Conservation (phyloP, 1,284 basidiomycete genomes). For the Moesziomyces parantarcticus region DNA sequence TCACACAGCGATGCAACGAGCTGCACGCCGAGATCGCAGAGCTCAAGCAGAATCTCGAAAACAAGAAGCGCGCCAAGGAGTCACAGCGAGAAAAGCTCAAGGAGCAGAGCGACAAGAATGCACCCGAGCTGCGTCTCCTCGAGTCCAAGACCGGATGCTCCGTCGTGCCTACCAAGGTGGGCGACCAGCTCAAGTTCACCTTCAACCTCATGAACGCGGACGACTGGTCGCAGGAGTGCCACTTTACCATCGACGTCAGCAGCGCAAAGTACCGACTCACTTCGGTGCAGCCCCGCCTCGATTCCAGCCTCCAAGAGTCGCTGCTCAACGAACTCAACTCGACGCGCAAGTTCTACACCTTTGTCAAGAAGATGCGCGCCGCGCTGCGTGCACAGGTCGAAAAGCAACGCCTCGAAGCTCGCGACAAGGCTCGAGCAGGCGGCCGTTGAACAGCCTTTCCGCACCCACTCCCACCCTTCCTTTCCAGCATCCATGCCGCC, state of each 20-base stretch:
- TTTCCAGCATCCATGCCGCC: too few relatives aligned
- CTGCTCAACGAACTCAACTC: slow-evolving; percentile 49
- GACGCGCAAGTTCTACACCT: slow-evolving; percentile 53
- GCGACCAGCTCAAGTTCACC: slow-evolving; percentile 51
- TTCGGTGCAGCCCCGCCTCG: slow-evolving; percentile 36
- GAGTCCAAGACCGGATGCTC: slow-evolving; percentile 52
- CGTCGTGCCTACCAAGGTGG: slow-evolving; percentile 45
- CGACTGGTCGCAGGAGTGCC: slow-evolving; percentile 52
- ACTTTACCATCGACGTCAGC: slow-evolving; percentile 50
- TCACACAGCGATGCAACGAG: slow-evolving; percentile 49
- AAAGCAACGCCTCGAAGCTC: slow-evolving; percentile 41
- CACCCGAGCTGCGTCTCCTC: slow-evolving; percentile 54
- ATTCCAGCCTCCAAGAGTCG: slow-evolving; percentile 28
- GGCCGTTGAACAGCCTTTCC: slow-evolving; percentile 13
- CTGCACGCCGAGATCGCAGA: slow-evolving; percentile 54
- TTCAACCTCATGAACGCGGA: slow-evolving; percentile 52
- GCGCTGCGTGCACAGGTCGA: slow-evolving; percentile 41
- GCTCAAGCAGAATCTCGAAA: slow-evolving; percentile 44
- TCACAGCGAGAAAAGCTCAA: slow-evolving; percentile 40
- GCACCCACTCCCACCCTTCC: too few relatives aligned
- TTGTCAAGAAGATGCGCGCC: slow-evolving; percentile 51
- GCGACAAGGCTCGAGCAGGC: slow-evolving; percentile 31
- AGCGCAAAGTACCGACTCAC: slow-evolving; percentile 40
- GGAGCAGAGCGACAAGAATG: slow-evolving; percentile 53
- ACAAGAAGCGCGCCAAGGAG: slow-evolving; percentile 48